phyloP scores from a whole-genome alignment of 345 rosid genomes.

The Moricandia arvensis region DNA sequence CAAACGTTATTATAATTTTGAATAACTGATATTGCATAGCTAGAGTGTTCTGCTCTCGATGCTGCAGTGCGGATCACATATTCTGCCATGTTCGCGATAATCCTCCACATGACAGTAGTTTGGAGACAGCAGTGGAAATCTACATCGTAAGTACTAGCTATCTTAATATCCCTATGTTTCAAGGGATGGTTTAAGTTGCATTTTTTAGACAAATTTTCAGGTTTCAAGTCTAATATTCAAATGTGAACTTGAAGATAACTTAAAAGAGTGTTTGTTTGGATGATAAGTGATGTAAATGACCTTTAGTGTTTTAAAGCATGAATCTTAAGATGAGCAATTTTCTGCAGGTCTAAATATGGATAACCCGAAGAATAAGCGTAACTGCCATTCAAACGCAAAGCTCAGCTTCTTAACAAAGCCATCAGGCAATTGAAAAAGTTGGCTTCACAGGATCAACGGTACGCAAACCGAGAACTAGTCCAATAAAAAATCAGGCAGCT shows the following conservation, averaged over 20 bases:
- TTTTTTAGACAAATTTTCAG: too few species aligned
- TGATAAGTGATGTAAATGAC: neutral
- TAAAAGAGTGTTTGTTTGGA: neutral
- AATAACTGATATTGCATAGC: slow-evolving; percentile 42
- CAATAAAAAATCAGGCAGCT: slow-evolving; percentile 21
- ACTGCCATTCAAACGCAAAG: neutral
- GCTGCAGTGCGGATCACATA: slow-evolving; percentile 79
- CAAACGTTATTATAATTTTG: neutral
- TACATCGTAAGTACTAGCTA: slow-evolving; percentile 51
- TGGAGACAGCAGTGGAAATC: slow-evolving; percentile 76
- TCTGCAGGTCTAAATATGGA: slow-evolving; percentile 57
- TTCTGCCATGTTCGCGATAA: slow-evolving; percentile 49
- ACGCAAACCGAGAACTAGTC: slow-evolving; percentile 30
- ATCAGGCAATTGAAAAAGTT: slow-evolving; percentile 1
- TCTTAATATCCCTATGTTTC: neutral
- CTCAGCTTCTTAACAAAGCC: slow-evolving; percentile 11
- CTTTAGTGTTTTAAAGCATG: slow-evolving; percentile 6
- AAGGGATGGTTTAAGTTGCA: neutral
- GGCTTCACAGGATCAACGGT: slow-evolving; percentile 26
- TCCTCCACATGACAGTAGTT: slow-evolving; percentile 41
- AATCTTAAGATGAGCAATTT: neutral
- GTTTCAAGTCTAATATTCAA: neutral
- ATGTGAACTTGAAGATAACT: neutral
- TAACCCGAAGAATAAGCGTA: slow-evolving; percentile 38
- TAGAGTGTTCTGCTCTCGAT: slow-evolving; percentile 90